Evolutionary conservation across 257 asterid genomes (phyloP), one percentile per base, ranked within the genome.

Genomic region (Osmanthus fragrans): DNA sequence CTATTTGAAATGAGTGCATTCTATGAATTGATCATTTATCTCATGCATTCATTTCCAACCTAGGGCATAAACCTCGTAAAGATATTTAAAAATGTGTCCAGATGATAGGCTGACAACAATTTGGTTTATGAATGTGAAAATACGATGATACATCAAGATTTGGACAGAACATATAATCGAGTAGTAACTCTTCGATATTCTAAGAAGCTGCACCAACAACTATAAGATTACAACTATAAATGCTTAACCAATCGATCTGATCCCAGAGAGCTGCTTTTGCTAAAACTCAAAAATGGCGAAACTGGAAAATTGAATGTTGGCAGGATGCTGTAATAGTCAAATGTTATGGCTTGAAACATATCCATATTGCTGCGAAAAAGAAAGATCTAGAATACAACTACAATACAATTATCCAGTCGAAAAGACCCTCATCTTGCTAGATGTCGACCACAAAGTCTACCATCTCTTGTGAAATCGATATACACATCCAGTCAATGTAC

Each of bases 391-490:
- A 67, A 34, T 78, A 63, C 78, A 71, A 70, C 63, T 65, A 72
- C 68, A 60, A 58, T 74, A n/a, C 49, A 68, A 64, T 58, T 21
- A 49, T 64, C 83, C 87, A 92, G 79, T 92, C 97, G 60, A 77
- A 92, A 73, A 92, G 96, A 82, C 96, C 97, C 85, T 92, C 99
- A 65, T 92, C 97, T 0, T 85, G 87, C 99, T 97, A 94, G 51
- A 92, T 90, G 82, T 92, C 99, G 0, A 91, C 97, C 82, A 94
- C 81, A 77, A 94, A 94, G 83, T 92, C 99, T 25, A 90, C 98
- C 97, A 94, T 94, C 76, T 94, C 97, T 97, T 92, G 95, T 73
- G 76, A 77, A 80, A 68, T 34, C 39, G 74, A 73, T 42, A 63
- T 27, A 75, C 15, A 47, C 78, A 65, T 77, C 51, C 70, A 75